Percentiles rank a stretch among this genome's conserved stretches.
phyloP scores from a whole-genome alignment of 352 stramenopile genomes.

The Phytophthora boehmeriae region DNA sequence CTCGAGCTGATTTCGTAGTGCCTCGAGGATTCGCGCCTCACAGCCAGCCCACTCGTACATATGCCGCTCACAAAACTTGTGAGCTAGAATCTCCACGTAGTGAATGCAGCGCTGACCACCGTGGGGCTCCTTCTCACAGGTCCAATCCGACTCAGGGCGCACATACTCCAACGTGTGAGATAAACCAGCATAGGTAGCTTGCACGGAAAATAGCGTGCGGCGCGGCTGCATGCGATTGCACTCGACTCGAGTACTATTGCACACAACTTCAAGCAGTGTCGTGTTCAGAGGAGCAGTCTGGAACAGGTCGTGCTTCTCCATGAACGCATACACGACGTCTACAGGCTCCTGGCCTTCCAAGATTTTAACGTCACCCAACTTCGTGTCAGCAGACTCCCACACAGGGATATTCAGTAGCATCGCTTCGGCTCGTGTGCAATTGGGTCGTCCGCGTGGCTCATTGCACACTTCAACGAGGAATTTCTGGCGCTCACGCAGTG shows the following conservation, averaged over 20 bases:
- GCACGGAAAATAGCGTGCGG: constrained; percentile 78
- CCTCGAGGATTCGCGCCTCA: constrained; percentile 61
- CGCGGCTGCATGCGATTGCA: constrained; percentile 62
- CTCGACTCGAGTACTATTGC: constrained; percentile 71
- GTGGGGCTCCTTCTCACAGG: constrained; percentile 49
- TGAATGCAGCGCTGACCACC: constrained; percentile 74
- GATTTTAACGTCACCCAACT: constrained; percentile 74
- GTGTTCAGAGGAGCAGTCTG: constrained; percentile 83
- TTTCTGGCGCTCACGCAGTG: constrained; percentile 63
- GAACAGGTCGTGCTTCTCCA: constrained; percentile 88
- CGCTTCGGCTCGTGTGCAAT: constrained; percentile 79
- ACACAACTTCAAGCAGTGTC: constrained; percentile 66
- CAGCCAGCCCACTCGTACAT: constrained; percentile 72
- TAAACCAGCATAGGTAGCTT: constrained; percentile 75
- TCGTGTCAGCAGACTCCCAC: constrained; percentile 72
- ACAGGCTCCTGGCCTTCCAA: constrained; percentile 81
- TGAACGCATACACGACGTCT: constrained; percentile 84
- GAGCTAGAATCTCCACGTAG: constrained; percentile 68
- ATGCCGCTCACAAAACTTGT: constrained; percentile 74
- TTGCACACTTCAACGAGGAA: constrained; percentile 77
- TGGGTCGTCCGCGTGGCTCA: constrained; percentile 60
- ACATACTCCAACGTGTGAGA: constrained; percentile 78
- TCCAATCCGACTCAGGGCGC: constrained; percentile 80
- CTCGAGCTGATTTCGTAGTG: constrained; percentile 64
- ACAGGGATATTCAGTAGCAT: constrained; percentile 79